Base-by-base conservation (phyloP, 2,329 filamentous ascomycete species). In the Mycosphaerelloides madeirae region DNA sequence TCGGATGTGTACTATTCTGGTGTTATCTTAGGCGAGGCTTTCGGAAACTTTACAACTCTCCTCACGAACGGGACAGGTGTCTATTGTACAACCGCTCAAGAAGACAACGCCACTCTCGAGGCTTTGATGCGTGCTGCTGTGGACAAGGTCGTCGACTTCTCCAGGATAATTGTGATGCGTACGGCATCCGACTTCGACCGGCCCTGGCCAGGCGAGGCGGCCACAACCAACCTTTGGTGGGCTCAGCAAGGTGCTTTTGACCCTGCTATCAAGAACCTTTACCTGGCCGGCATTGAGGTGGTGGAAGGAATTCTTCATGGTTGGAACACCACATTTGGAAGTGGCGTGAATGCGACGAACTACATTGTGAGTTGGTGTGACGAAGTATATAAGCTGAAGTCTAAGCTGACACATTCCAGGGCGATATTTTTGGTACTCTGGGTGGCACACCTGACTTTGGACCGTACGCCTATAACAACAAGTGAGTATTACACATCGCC, bases 1-100 rank as follows among this genome's bases (percentile, higher is more conserved):
- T 83, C 79, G 32, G 84, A 88, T 58, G 82, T 85, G 13, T 88
- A 86, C 67, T 88, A 76, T 65, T 79, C 76, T 2, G 84, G 84
- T 6, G 69, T 63, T 0, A 60, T 79, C 15, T 74, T 87, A 2
- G 72, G 77, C 8, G 73, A 78, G 35, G 76, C 78, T 0, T 87
- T 87, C 58, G 80, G 79, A 54, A 80, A 83, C 50, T 83, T 77
- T 15, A 83, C 80, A 3, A 65, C 54, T 0, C 56, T 84, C 0
- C 78, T 81, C 67, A 87, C 84, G 2, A 86, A 86, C 57, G 82
- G 82, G 3, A 78, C 75, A 0, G 82, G 80, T 0, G 63, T 72
- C 5, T 87, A 87, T 66, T 87, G 84, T 68, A 79, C 82, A 65
- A 84, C 77, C 1, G 83, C 83, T 0, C 83, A 87, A 62, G 84